Evolutionary conservation across 2,329 filamentous ascomycete species (phyloP).

Genomic region (Colletotrichum lindemuthianum): DNA sequence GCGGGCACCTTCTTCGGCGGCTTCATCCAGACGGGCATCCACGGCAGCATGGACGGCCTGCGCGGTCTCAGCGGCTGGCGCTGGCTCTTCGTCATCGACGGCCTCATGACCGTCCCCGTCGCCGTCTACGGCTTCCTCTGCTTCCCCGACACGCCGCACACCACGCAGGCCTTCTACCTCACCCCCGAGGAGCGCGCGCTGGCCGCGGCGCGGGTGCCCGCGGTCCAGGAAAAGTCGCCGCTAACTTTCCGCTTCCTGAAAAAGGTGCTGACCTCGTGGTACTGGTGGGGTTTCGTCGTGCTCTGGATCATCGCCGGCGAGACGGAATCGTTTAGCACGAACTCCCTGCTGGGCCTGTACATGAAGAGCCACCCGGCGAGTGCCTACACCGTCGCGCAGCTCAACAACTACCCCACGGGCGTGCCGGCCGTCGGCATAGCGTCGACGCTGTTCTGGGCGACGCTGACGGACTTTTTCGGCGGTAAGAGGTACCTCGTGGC

Average conservation of each 20-base stretch:
- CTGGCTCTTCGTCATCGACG: constrained; percentile 51
- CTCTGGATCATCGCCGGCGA: constrained; percentile 78
- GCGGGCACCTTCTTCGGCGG: constrained; percentile 69
- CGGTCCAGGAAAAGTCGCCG: constrained; percentile 51
- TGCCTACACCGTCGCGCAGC: constrained; percentile 57
- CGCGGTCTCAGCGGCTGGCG: constrained; percentile 43
- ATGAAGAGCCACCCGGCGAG: constrained; percentile 58
- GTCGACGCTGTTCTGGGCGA: constrained; percentile 75
- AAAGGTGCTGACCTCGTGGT: constrained; percentile 67
- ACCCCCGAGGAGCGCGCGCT: constrained; percentile 48
- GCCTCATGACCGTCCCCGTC: constrained; percentile 62
- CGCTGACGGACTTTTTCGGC: constrained; percentile 71
- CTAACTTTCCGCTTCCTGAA: constrained; percentile 61
- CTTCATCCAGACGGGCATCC: constrained; percentile 67
- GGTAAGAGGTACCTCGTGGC: constrained; percentile 73
- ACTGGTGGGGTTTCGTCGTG: constrained; percentile 73
- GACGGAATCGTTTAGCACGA: constrained; percentile 75
- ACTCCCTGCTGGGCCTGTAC: constrained; percentile 64
- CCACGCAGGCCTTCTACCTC: constrained; percentile 49
- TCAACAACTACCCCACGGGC: constrained; percentile 67
- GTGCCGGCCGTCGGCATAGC: constrained; percentile 66
- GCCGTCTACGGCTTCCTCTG: constrained; percentile 60
- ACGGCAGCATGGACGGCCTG: constrained; percentile 55
- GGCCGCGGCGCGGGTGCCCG: constrained; percentile 54
- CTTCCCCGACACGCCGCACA: constrained; percentile 60